Conservation (phyloP, 257 asterid species). For the Rhazya stricta region DNA sequence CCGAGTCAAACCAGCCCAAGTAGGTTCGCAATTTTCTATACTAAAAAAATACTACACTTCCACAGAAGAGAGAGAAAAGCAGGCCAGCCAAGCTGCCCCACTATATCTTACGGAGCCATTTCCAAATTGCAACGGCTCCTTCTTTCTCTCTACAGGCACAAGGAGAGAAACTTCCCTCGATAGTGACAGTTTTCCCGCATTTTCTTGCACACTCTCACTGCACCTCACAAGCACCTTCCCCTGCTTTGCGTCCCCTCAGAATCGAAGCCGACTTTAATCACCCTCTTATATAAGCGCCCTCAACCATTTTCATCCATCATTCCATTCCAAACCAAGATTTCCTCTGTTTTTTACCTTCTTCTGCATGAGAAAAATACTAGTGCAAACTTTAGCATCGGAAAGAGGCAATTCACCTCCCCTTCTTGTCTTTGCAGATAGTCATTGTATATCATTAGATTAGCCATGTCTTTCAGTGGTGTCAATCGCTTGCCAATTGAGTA, state of each 20-base stretch:
- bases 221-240: conserved; percentile 20
- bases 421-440: neutral
- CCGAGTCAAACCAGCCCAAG: neutral
- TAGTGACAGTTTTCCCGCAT: neutral
- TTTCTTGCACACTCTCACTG: conserved; percentile 7
- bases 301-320: neutral
- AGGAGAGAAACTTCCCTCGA: conserved; percentile 7
- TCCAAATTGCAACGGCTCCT: neutral
- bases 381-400: neutral
- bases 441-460: neutral
- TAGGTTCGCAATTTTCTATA: neutral
- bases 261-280: neutral
- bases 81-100: neutral
- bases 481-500: conserved; percentile 25
- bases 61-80: conserved; percentile 4
- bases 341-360: neutral
- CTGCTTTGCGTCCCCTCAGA: neutral
- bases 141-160: neutral
- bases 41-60: neutral
- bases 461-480: conserved; percentile 14
- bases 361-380: conserved; percentile 2
- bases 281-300: neutral
- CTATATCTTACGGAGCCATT: neutral
- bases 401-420: neutral
- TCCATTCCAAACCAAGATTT: neutral